phyloP scores from a whole-genome alignment of 2,329 filamentous ascomycete genomes.

The Sporothrix protearum region DNA sequence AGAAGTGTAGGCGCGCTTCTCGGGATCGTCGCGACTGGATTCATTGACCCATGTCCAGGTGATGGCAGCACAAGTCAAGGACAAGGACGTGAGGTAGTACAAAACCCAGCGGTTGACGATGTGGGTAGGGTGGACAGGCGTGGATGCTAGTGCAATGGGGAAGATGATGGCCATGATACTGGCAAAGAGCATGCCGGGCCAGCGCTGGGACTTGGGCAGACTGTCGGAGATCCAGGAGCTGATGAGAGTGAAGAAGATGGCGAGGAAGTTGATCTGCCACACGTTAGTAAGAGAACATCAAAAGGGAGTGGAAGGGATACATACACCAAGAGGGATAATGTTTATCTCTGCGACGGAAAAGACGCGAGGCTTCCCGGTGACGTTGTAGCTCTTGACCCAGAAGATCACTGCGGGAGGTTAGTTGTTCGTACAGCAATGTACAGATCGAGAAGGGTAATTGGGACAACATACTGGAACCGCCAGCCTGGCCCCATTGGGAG shows the following conservation, averaged over 20 bases:
- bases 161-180: constrained; percentile 31
- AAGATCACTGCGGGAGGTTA: constrained; percentile 33
- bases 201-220: constrained; percentile 30
- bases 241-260: constrained; percentile 29
- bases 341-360: constrained; percentile 33
- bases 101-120: constrained; percentile 30
- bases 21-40: constrained; percentile 30
- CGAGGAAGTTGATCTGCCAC: constrained; percentile 30
- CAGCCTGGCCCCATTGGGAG: constrained; percentile 30
- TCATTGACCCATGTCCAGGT: constrained; percentile 34
- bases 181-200: constrained; percentile 33
- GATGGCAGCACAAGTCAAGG: constrained; percentile 29
- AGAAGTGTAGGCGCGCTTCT: constrained; percentile 33
- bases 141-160: constrained; percentile 30
- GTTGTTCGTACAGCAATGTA: neutral
- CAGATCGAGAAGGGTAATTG: neutral
- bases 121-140: constrained; percentile 30
- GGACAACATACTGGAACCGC: constrained; percentile 30
- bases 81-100: constrained; percentile 31
- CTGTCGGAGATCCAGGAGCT: constrained; percentile 33
- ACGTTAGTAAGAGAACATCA: neutral
- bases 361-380: constrained; percentile 25
- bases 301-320: neutral
- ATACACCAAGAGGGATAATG: constrained; percentile 32
- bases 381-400: constrained; percentile 34